These are phyloP conservation scores for Scutellospora calospora DNA, from an alignment of 371 early-diverging fungal genomes.

Conservation along the genomic window DNA sequence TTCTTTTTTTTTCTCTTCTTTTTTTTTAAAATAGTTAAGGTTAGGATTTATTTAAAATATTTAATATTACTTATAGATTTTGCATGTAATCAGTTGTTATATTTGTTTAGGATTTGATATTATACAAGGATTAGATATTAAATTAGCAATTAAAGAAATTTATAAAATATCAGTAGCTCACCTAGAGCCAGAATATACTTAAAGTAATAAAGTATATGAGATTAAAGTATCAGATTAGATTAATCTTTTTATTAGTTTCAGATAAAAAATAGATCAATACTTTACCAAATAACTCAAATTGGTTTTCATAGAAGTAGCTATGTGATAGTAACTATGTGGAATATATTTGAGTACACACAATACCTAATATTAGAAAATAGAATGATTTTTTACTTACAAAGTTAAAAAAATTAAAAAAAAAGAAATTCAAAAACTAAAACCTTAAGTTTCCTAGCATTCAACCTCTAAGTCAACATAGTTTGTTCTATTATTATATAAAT, in stretches of 20 bases:
- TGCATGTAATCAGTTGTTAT: neutral
- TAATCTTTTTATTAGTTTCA: too few species aligned
- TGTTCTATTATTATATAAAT: neutral
- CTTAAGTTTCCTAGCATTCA: neutral
- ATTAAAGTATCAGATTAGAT: too few species aligned
- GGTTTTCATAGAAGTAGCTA: neutral
- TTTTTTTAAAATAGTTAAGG: too few species aligned
- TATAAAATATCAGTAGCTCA: neutral
- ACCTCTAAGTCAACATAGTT: neutral
- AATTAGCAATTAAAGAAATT: neutral
- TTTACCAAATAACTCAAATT: too few species aligned
- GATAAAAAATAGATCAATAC: too few species aligned
- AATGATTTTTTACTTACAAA: neutral
- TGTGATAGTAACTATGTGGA: neutral
- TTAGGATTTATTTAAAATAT: too few species aligned
- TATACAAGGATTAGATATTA: neutral
- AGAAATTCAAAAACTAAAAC: neutral
- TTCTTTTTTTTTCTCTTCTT: too few species aligned
- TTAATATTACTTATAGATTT: neutral
- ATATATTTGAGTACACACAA: neutral
- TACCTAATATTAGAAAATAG: neutral
- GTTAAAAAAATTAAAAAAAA: neutral
- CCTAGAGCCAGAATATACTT: neutral
- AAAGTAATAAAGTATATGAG: neutral
- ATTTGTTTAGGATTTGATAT: neutral